Percentiles rank a stretch among this genome's conserved stretches.
Evolutionary conservation across 305 asterid species (phyloP).

Genomic region (Withania somnifera): DNA sequence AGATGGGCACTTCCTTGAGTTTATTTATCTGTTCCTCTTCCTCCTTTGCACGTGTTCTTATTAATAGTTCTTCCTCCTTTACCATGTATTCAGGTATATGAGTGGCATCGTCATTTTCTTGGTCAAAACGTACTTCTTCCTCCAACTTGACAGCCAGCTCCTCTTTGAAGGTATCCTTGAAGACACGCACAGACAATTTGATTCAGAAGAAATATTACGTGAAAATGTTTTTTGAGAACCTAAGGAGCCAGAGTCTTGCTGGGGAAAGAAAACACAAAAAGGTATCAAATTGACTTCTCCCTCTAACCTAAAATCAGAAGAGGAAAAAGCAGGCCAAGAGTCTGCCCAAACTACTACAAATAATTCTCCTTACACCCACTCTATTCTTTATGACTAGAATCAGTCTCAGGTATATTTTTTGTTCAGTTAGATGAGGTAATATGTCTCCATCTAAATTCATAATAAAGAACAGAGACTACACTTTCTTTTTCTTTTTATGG

Average conservation of each 20-base stretch:
- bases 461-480: neutral
- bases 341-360: neutral
- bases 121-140: slow-evolving; percentile 21
- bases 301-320: neutral
- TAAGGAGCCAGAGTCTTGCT: neutral
- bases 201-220: slow-evolving; percentile 7
- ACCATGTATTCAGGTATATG: slow-evolving; percentile 37
- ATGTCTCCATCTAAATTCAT: neutral
- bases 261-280: neutral
- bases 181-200: neutral
- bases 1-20: slow-evolving; percentile 25
- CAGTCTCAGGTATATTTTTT: neutral
- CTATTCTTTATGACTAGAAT: neutral
- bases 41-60: slow-evolving; percentile 44
- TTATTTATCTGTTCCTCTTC: slow-evolving; percentile 26
- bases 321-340: neutral
- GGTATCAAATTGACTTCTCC: neutral
- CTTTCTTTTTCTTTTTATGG: too few species aligned
- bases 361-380: neutral
- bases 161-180: slow-evolving; percentile 54
- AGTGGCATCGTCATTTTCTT: slow-evolving; percentile 29
- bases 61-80: slow-evolving; percentile 47
- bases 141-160: slow-evolving; percentile 21
- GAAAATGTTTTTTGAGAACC: neutral
- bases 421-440: neutral